Evolutionary conservation across 192 early-diverging fungal genomes (phyloP).

Genomic region (Entomortierella beljakovae): DNA sequence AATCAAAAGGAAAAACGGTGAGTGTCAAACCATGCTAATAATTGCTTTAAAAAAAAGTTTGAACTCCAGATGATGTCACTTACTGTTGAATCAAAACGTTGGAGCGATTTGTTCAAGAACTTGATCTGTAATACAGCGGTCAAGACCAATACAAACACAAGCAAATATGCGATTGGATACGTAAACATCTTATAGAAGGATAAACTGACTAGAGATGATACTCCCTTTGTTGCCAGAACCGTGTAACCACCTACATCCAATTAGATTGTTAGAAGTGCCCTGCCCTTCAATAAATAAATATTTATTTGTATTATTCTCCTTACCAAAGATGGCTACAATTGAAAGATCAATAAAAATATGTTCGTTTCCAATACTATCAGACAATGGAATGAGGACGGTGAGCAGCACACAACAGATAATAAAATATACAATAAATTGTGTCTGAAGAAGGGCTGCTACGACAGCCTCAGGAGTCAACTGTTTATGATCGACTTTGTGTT

Average conservation of each 20-base stretch:
- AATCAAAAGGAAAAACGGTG: neutral
- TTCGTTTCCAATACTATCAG: slow-evolving; percentile 58
- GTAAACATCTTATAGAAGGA: slow-evolving; percentile 72
- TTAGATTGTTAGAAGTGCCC: neutral
- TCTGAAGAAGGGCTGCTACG: slow-evolving; percentile 60
- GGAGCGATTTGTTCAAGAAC: slow-evolving; percentile 75
- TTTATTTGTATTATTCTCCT: too few relatives aligned
- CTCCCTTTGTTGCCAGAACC: slow-evolving; percentile 75
- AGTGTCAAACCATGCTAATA: too few relatives aligned
- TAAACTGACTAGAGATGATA: slow-evolving; percentile 74
- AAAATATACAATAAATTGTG: slow-evolving; percentile 67
- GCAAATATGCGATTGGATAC: slow-evolving; percentile 72
- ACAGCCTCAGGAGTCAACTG: slow-evolving; percentile 67
- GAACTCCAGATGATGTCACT: neutral
- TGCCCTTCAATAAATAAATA: too few relatives aligned
- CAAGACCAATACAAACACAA: slow-evolving; percentile 65
- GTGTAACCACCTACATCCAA: slow-evolving; percentile 71
- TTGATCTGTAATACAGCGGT: slow-evolving; percentile 76
- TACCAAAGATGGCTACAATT: slow-evolving; percentile 78
- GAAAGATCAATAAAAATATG: slow-evolving; percentile 74
- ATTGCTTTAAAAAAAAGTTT: neutral
- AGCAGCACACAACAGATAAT: slow-evolving; percentile 51
- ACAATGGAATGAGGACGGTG: slow-evolving; percentile 53
- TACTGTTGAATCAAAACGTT: slow-evolving; percentile 72
- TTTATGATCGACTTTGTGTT: neutral